A percentile compares a stretch with the other conserved stretches of the same genome.
phyloP scores from a whole-genome alignment of 768 basidiomycete genomes.

The Pulveroboletus sp. region DNA sequence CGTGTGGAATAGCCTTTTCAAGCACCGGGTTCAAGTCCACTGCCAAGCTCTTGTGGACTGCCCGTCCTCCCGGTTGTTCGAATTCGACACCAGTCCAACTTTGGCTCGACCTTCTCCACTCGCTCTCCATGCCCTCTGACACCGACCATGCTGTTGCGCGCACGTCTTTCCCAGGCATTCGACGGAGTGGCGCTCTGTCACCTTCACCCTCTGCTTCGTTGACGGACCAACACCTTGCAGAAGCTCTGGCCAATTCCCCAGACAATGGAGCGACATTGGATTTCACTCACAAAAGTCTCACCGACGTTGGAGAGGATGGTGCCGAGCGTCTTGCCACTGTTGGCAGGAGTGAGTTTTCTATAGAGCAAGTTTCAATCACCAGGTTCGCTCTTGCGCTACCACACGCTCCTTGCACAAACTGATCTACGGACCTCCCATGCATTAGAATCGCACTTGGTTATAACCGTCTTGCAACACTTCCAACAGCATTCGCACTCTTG shows the following conservation, averaged over 20 bases:
- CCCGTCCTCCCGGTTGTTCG: slow-evolving; percentile 4
- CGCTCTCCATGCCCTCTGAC: slow-evolving; percentile 28
- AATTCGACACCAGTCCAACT: slow-evolving; percentile 17
- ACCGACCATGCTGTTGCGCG: slow-evolving; percentile 26
- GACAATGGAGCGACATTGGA: slow-evolving; percentile 84
- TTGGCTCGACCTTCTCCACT: slow-evolving; percentile 3
- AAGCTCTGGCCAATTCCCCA: slow-evolving; percentile 59
- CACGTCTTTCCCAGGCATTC: slow-evolving; percentile 25
- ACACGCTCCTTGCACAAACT: slow-evolving; percentile 5
- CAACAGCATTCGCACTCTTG: slow-evolving; percentile 66
- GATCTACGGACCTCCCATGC: neutral
- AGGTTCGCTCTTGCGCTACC: slow-evolving; percentile 41
- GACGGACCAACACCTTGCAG: slow-evolving; percentile 52
- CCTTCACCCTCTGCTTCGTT: slow-evolving; percentile 39
- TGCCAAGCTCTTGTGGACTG: slow-evolving; percentile 7
- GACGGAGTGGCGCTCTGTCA: slow-evolving; percentile 26
- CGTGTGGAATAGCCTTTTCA: slow-evolving; percentile 19
- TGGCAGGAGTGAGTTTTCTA: slow-evolving; percentile 41
- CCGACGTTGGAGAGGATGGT: slow-evolving; percentile 70
- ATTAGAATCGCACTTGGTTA: slow-evolving; percentile 79
- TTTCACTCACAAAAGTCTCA: slow-evolving; percentile 73
- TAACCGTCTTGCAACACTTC: slow-evolving; percentile 77
- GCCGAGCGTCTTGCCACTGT: slow-evolving; percentile 70
- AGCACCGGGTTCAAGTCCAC: slow-evolving; percentile 10
- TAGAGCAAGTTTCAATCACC: slow-evolving; percentile 51